phyloP scores from a whole-genome alignment of 2,329 filamentous ascomycete species.

The Scytalidium sp. region DNA sequence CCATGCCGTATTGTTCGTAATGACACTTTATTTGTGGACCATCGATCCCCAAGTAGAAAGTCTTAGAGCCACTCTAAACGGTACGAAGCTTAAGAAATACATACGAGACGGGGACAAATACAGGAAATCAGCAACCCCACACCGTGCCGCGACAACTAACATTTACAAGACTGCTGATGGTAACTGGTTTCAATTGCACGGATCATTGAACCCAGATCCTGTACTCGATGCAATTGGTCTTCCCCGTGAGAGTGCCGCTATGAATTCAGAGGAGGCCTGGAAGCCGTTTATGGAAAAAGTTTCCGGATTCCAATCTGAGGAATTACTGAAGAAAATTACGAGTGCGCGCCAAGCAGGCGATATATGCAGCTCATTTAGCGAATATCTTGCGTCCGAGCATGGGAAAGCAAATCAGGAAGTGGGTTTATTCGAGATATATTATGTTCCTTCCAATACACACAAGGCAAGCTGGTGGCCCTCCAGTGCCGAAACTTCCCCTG shows the following conservation, averaged over 20 bases:
- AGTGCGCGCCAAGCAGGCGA: constrained; percentile 1
- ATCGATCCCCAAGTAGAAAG: background rate
- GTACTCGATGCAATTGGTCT: constrained; percentile 34
- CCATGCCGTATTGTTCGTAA: constrained; percentile 30
- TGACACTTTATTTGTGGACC: constrained; percentile 7
- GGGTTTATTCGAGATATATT: constrained; percentile 34
- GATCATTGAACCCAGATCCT: constrained; percentile 41
- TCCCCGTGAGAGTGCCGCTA: constrained; percentile 23
- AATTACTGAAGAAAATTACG: background rate
- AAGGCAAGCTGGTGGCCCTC: background rate
- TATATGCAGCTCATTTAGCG: constrained; percentile 1
- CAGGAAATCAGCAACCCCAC: constrained; percentile 16
- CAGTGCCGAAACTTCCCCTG: background rate
- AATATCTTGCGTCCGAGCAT: constrained; percentile 31
- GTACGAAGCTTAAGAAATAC: background rate
- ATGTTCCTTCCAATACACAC: constrained; percentile 10
- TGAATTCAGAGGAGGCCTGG: constrained; percentile 27
- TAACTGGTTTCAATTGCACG: constrained; percentile 43
- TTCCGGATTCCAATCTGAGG: background rate
- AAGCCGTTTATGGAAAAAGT: constrained; percentile 17
- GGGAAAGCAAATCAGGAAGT: constrained; percentile 37
- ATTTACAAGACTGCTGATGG: constrained; percentile 43
- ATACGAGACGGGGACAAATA: constrained; percentile 10
- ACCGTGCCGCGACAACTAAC: constrained; percentile 35
- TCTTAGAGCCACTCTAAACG: background rate